A percentile compares a stretch with the other conserved stretches of the same genome.
Conservation (phyloP, 2,329 filamentous ascomycete genomes). For the Fusarium sp. region DNA sequence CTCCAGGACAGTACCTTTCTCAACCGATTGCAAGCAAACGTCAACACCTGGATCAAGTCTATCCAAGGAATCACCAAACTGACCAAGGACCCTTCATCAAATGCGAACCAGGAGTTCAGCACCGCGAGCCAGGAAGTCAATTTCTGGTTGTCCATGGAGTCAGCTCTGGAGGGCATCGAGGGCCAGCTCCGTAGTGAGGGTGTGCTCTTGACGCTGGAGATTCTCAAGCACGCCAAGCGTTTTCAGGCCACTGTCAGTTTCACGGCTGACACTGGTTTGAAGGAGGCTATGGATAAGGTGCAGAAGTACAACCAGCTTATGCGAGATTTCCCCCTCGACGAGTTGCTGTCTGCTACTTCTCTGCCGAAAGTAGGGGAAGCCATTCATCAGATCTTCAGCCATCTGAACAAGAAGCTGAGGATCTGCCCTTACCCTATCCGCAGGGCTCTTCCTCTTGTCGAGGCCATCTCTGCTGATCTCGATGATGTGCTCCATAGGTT, state of each 20-base stretch:
- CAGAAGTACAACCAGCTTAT: slow-evolving; percentile 99
- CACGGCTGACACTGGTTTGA: slow-evolving; percentile 91
- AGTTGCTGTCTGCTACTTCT: slow-evolving; percentile 90
- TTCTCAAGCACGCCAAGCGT: slow-evolving; percentile 95
- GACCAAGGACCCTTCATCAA: slow-evolving; percentile 79
- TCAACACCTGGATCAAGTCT: slow-evolving; percentile 98
- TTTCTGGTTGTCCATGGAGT: slow-evolving; percentile 98
- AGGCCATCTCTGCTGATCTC: slow-evolving; percentile 93
- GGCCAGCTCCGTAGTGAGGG: slow-evolving; percentile 87
- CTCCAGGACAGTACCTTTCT: slow-evolving; percentile 90
- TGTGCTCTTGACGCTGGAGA: slow-evolving; percentile 89
- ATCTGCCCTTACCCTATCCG: slow-evolving; percentile 96
- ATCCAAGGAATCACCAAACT: slow-evolving; percentile 97
- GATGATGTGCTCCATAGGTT: slow-evolving; percentile 86
- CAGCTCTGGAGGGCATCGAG: slow-evolving; percentile 90
- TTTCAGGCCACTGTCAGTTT: slow-evolving; percentile 99
- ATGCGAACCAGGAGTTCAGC: slow-evolving; percentile 60
- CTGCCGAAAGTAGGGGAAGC: slow-evolving; percentile 89
- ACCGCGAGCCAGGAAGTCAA: slow-evolving; percentile 98
- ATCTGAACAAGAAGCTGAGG: slow-evolving; percentile 97
- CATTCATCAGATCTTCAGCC: slow-evolving; percentile 86
- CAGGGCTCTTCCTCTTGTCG: slow-evolving; percentile 90
- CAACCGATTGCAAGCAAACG: slow-evolving; percentile 90
- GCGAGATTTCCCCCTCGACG: slow-evolving; percentile 96
- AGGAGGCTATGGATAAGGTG: slow-evolving; percentile 94